Percentiles rank a stretch among this genome's conserved stretches.
Conservation (phyloP, 1,284 basidiomycete genomes). For the Leccinum glutinopallens region DNA sequence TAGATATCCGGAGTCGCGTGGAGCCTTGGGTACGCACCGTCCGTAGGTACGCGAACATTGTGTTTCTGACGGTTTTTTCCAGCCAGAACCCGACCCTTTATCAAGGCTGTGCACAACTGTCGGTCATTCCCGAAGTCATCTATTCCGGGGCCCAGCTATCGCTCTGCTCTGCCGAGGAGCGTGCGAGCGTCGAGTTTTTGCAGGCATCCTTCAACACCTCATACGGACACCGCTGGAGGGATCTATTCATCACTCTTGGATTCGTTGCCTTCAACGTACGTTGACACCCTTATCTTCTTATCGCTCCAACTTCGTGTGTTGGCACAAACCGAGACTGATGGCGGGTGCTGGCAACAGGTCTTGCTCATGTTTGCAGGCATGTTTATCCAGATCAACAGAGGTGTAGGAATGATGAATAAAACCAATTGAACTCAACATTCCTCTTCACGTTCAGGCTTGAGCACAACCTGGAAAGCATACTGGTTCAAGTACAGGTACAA, state of each 20-base stretch:
- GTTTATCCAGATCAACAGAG: slow-evolving; percentile 35
- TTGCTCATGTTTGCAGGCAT: slow-evolving; percentile 34
- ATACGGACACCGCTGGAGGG: slow-evolving; percentile 49
- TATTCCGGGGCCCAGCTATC: no score
- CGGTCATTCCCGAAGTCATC: no score
- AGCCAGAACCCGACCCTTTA: no score
- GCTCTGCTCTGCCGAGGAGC: no score
- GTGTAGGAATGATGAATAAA: background rate
- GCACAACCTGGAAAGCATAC: no score
- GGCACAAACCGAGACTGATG: background rate
- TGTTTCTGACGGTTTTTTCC: slow-evolving; percentile 8
- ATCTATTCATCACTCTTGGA: slow-evolving; percentile 46
- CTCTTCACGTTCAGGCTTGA: no score
- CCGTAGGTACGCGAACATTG: slow-evolving; percentile 1
- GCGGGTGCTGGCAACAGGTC: slow-evolving; percentile 27
- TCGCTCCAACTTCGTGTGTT: background rate
- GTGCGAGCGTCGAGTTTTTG: slow-evolving; percentile 45
- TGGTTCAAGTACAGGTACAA: no score
- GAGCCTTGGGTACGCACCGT: slow-evolving; percentile 35
- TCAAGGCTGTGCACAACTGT: slow-evolving; percentile 17
- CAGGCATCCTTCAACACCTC: slow-evolving; percentile 46
- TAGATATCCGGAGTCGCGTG: slow-evolving; percentile 40
- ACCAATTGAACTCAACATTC: no score
- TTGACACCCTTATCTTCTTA: background rate
- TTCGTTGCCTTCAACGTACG: slow-evolving; percentile 50